Conservation (phyloP, 495 filamentous ascomycete genomes). For the Elasticomyces elasticus region DNA sequence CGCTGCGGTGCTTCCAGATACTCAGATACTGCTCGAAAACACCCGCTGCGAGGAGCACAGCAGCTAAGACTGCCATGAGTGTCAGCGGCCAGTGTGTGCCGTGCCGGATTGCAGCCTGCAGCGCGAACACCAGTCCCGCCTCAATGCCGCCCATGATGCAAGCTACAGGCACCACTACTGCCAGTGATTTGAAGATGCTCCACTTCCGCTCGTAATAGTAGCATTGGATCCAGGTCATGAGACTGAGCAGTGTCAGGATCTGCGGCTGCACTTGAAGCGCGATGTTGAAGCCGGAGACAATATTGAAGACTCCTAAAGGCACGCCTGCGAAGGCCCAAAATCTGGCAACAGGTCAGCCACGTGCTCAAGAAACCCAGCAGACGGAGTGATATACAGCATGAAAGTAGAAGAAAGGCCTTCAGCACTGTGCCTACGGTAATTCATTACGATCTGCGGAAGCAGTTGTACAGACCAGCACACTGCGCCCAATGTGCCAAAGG, state of each 20-base stretch:
- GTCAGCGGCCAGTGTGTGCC: conserved; percentile 43
- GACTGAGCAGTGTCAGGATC: conserved; percentile 50
- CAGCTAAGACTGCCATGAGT: conserved; percentile 52
- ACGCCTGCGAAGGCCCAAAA: conserved; percentile 56
- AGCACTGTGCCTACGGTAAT: conserved; percentile 51
- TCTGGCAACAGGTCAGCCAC: not conserved
- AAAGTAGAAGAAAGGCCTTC: conserved; percentile 51
- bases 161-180: conserved; percentile 34
- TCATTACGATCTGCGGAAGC: conserved; percentile 55
- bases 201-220: conserved; percentile 52
- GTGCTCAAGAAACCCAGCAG: not conserved
- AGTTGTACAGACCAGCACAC: conserved; percentile 52
- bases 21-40: conserved; percentile 48
- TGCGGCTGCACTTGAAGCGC: conserved; percentile 53
- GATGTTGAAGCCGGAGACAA: conserved; percentile 50
- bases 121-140: conserved; percentile 41
- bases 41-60: conserved; percentile 46
- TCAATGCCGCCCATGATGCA: conserved; percentile 42
- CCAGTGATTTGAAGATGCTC: conserved; percentile 36
- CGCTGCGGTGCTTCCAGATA: conserved; percentile 48
- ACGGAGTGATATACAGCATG: conserved; percentile 41
- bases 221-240: conserved; percentile 56
- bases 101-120: conserved; percentile 34
- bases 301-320: conserved; percentile 57
- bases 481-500: conserved; percentile 47